Conservation (phyloP, 1,284 basidiomycete species). For the Microbotryum saponariae region DNA sequence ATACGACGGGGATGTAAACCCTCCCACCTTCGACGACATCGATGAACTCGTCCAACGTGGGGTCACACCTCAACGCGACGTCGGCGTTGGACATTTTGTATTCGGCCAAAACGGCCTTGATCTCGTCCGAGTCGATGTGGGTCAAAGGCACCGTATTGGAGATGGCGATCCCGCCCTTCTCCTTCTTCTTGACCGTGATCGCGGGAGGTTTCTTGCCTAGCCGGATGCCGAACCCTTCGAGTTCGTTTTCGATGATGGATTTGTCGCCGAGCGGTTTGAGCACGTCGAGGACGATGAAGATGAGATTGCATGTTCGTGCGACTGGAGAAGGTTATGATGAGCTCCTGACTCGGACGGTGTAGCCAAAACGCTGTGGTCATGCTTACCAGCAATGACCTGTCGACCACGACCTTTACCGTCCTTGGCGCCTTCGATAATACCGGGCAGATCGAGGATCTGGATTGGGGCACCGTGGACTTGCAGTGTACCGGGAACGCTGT, state of each 20-base stretch:
- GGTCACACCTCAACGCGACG: constrained; percentile 85
- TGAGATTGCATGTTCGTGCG: constrained; percentile 93
- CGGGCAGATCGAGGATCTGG: constrained; percentile 51
- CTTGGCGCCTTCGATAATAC: constrained; percentile 98
- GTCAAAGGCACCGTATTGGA: constrained; percentile 96
- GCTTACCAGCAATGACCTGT: constrained; percentile 79
- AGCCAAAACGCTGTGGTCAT: not conserved
- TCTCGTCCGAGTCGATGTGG: constrained; percentile 89
- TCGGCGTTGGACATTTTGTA: constrained; percentile 83
- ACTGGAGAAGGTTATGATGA: constrained; percentile 48
- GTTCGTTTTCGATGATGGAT: constrained; percentile 46
- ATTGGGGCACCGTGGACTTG: constrained; percentile 91
- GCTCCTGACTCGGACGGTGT: not conserved
- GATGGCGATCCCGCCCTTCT: constrained; percentile 79
- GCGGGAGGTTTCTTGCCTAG: constrained; percentile 92
- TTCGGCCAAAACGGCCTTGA: constrained; percentile 90
- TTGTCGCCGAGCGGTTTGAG: constrained; percentile 95
- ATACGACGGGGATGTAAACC: constrained; percentile 83
- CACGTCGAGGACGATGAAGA: constrained; percentile 97
- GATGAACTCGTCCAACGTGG: constrained; percentile 96
- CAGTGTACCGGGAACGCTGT: constrained; percentile 87
- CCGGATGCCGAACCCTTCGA: constrained; percentile 54
- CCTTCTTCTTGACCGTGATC: constrained; percentile 71
- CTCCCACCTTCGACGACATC: constrained; percentile 63
- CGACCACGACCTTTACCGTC: constrained; percentile 96